Conservation (phyloP, 495 filamentous ascomycete species). For the Pyronema omphalodes region DNA sequence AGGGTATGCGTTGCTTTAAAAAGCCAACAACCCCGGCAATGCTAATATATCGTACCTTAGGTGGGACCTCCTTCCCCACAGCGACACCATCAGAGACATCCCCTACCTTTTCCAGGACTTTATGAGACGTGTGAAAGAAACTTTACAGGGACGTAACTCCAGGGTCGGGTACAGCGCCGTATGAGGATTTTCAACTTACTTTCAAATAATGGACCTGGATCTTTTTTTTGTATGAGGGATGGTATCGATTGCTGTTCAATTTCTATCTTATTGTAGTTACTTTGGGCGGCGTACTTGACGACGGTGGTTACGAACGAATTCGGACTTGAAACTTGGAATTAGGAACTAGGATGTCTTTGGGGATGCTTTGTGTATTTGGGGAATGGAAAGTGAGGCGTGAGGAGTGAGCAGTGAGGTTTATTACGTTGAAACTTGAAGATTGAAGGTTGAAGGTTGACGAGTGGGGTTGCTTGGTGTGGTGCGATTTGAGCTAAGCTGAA, state of each 20-base stretch:
- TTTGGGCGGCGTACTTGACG: no score
- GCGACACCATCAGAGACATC: constrained; percentile 76
- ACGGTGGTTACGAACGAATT: no score
- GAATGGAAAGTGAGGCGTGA: no score
- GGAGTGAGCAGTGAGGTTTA: no score
- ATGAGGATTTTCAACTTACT: constrained; percentile 27
- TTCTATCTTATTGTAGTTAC: no score
- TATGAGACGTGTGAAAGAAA: constrained; percentile 55
- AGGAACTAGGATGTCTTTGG: no score
- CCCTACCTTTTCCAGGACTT: constrained; percentile 89
- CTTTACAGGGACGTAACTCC: constrained; percentile 54
- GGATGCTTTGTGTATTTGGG: no score
- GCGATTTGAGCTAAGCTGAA: no score
- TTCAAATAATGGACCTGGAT: neutral
- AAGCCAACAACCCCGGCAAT: constrained; percentile 4
- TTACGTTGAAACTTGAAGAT: no score
- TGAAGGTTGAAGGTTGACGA: no score
- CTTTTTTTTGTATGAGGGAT: neutral
- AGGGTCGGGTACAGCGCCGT: constrained; percentile 91
- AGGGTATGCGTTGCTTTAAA: constrained; percentile 25
- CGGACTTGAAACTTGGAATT: no score
- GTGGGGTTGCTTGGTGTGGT: no score
- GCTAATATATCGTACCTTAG: constrained; percentile 23
- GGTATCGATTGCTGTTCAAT: neutral
- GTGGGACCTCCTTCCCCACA: constrained; percentile 88